Conservation (phyloP, 371 early-diverging fungal species). For the Mortierella sp. region DNA sequence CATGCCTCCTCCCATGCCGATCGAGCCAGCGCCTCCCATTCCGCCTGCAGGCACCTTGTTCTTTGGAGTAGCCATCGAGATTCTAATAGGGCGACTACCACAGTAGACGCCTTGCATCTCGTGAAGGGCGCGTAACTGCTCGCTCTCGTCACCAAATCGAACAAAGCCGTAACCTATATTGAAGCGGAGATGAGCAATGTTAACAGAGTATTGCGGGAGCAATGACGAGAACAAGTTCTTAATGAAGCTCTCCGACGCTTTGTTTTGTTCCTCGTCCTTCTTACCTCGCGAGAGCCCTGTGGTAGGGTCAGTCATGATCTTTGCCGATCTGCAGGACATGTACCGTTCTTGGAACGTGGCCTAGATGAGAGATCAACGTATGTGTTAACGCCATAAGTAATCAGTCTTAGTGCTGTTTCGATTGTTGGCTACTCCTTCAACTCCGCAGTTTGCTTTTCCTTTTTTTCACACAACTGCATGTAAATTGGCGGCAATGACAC, state of each 20-base stretch:
- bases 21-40: neutral
- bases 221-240: neutral
- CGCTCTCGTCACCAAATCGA: conserved; percentile 79
- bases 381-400: neutral
- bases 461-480: neutral
- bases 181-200: neutral
- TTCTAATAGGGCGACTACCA: conserved; percentile 86
- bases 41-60: conserved; percentile 53
- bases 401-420: neutral
- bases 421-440: neutral
- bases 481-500: conserved; percentile 19
- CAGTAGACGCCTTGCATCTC: conserved; percentile 85
- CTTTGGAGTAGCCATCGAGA: conserved; percentile 90
- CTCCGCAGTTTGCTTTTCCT: neutral
- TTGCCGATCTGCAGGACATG: conserved; percentile 80
- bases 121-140: conserved; percentile 79
- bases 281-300: conserved; percentile 78
- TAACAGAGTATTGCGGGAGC: neutral
- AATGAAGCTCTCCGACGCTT: conserved; percentile 1
- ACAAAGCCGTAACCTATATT: conserved; percentile 85
- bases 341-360: conserved; percentile 72
- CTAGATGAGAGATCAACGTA: conserved; percentile 32
- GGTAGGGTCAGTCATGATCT: conserved; percentile 84
- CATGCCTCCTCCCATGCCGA: conserved; percentile 12
- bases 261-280: neutral